A percentile compares a stretch with the other conserved stretches of the same genome.
Evolutionary conservation across 768 basidiomycete species (phyloP).

Genomic region (Russula emetica): DNA sequence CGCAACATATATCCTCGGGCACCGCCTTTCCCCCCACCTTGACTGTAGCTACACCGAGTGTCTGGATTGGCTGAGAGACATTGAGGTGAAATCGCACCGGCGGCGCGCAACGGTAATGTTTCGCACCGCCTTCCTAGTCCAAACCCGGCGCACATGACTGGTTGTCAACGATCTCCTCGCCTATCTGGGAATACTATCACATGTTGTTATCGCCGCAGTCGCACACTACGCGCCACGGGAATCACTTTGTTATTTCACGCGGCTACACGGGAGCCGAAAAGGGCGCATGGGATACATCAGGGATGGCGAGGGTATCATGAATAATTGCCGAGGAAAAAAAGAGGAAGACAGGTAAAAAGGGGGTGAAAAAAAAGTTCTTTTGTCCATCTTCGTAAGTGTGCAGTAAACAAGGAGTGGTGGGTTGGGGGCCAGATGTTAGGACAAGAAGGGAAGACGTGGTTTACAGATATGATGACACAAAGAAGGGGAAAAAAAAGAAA

Average conservation of each 20-base stretch:
- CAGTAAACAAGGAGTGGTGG: conserved; percentile 16
- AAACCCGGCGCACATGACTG: background rate
- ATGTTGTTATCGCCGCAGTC: background rate
- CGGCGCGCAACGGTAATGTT: no score
- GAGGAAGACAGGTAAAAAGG: background rate
- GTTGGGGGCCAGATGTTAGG: conserved; percentile 19
- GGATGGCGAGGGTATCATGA: conserved; percentile 28
- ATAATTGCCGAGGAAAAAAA: conserved; percentile 24
- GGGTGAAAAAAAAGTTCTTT: conserved; percentile 9
- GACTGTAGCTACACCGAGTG: background rate
- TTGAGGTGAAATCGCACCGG: background rate
- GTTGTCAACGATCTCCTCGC: background rate
- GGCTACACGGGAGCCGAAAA: conserved; percentile 24
- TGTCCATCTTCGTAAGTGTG: conserved; percentile 20
- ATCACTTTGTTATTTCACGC: conserved; percentile 27
- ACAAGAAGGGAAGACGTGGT: conserved; percentile 15
- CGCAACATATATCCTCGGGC: background rate
- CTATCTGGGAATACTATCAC: background rate
- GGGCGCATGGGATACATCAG: conserved; percentile 24
- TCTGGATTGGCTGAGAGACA: background rate
- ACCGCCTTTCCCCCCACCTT: background rate
- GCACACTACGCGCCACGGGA: conserved; percentile 20
- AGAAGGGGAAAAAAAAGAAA: conserved; percentile 1
- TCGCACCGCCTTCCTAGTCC: background rate
- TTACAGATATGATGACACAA: conserved; percentile 24